These are phyloP conservation scores for Apophysomyces sp. DNA, from an alignment of 371 early-diverging fungal species.

Conservation along the genomic window DNA sequence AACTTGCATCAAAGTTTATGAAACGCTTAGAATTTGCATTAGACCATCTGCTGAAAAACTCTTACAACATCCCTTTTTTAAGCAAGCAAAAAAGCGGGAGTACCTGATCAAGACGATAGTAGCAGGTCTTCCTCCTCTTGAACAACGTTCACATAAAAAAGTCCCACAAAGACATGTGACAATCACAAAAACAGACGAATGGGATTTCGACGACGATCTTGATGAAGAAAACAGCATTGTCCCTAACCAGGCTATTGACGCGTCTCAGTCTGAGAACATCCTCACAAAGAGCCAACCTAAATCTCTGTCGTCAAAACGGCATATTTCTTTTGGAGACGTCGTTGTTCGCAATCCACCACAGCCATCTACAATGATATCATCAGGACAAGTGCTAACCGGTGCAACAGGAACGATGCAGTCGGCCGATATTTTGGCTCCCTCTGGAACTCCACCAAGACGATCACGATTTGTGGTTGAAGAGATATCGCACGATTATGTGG, in stretches of 20 bases:
- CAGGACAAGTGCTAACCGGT: not conserved
- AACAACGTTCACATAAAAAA: conserved; percentile 56
- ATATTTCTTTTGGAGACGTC: conserved; percentile 53
- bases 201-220: conserved; percentile 42
- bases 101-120: conserved; percentile 64
- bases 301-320: conserved; percentile 18
- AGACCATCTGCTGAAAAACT: conserved; percentile 84
- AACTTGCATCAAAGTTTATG: not conserved
- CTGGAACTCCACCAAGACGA: conserved; percentile 20
- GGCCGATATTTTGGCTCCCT: not conserved
- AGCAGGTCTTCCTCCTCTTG: conserved; percentile 69
- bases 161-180: conserved; percentile 34
- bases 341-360: conserved; percentile 31
- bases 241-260: not conserved
- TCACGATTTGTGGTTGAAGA: conserved; percentile 61
- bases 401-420: conserved; percentile 5
- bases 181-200: conserved; percentile 28
- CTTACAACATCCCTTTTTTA: conserved; percentile 79
- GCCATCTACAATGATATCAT: not conserved
- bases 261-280: not conserved
- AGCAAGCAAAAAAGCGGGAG: conserved; percentile 72
- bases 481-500: conserved; percentile 8
- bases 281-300: not conserved
- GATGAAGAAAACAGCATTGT: conserved; percentile 9
- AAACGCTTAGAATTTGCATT: not conserved